Evolutionary conservation across 192 early-diverging fungal genomes (phyloP), one percentile per base, ranked within the genome.

Genomic region (Chytriomyces hyalinus): DNA sequence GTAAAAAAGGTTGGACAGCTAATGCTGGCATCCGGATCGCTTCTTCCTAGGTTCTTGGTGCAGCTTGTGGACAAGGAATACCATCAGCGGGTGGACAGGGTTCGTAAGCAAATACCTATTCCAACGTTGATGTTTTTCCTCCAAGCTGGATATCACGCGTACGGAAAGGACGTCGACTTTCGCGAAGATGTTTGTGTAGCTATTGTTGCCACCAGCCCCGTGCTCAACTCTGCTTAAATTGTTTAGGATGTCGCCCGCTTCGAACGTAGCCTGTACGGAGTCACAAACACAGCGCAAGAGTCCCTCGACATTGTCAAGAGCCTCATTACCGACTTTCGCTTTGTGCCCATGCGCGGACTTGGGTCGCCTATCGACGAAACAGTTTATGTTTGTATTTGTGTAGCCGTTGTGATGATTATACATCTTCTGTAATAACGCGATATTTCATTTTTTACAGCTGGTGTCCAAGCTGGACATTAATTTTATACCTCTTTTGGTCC

Each of bases 311-410:
- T 73, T 24, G 57, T 83, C 10, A 70, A 73, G 51, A 46, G 46
- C 51, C 66, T 85, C 45, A 51, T 81, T 24, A 60, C 72, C 22
- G 61, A 68, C 3, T 85, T 49, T 68, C 53, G 17, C n/a, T 85
- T 83, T 71, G 75, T 83, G 11, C 84, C 84, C 8, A 71, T 85
- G 3, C 61, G 77, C 7, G 82, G 82, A 1, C 36, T 80, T 26
- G 82, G 81, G 4, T 80, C 82, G 6, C 80, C 84, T 10, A 51
- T 85, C 26, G 84, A 85, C 71, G 84, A 85, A 81, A 83, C 80
- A 10, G 68, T 85, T 45, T 83, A 79, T 53, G 73, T 80, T 13
- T 46, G 71, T 63, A 46, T 24, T 3, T 36, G 4, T 36, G 20
- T 61, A 49, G 3, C 48, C 26, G 61, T 74, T 17, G 8, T 28